These are phyloP conservation scores for Lactarius pseudohatsudake DNA, from an alignment of 768 basidiomycete species.

Conservation along the genomic window DNA sequence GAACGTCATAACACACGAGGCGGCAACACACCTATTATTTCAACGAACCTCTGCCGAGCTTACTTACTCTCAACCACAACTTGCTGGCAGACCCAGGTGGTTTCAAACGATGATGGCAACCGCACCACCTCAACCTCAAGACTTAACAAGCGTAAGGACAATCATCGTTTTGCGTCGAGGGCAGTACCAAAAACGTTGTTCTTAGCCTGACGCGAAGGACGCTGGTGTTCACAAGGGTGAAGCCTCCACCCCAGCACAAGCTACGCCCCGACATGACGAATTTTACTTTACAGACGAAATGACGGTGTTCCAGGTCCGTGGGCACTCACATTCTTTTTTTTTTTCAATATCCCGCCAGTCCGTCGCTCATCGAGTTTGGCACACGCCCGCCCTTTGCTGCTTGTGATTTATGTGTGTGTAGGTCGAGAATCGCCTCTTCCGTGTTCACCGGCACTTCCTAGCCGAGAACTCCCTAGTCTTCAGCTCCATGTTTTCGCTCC, in stretches of 20 bases:
- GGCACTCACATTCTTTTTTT: background rate
- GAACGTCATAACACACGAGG: slow-evolving; percentile 20
- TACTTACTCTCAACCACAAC: slow-evolving; percentile 2
- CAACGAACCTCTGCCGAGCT: too few relatives aligned
- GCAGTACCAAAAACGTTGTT: background rate
- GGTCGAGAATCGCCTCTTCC: slow-evolving; percentile 24
- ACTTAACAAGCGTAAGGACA: slow-evolving; percentile 7
- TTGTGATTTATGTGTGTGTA: background rate
- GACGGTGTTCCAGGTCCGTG: slow-evolving; percentile 25
- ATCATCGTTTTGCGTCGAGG: background rate
- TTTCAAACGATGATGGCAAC: slow-evolving; percentile 11
- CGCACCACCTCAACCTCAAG: slow-evolving; percentile 1
- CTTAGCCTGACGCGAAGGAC: slow-evolving; percentile 9
- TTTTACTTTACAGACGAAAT: slow-evolving; percentile 28
- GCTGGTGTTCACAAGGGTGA: background rate
- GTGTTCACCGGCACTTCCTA: slow-evolving; percentile 25
- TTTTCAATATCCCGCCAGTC: background rate
- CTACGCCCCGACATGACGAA: slow-evolving; percentile 14
- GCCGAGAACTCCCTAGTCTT: slow-evolving; percentile 23
- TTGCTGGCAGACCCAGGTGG: background rate
- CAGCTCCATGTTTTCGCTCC: slow-evolving; percentile 19
- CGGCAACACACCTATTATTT: background rate
- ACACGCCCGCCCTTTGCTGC: too few relatives aligned
- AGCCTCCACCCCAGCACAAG: slow-evolving; percentile 8
- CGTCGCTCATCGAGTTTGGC: background rate